Evolutionary conservation across 208 protist genomes (phyloP).

Genomic region (Vickermania ingenoplastis): DNA sequence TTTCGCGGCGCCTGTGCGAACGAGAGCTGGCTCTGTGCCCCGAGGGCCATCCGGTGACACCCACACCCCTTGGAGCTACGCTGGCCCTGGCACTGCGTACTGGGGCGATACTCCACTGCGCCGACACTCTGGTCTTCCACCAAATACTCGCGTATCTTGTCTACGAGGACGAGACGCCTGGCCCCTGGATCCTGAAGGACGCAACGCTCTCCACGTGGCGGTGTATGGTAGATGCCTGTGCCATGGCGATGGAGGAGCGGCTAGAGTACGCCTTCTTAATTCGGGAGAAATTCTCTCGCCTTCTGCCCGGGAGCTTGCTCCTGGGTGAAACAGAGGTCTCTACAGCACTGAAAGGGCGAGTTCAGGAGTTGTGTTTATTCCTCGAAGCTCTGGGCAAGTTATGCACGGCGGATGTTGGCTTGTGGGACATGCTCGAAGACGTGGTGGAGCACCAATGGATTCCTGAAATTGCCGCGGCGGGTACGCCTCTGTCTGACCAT

Average conservation of each 20-base stretch:
- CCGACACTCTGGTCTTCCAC: conserved; percentile 42
- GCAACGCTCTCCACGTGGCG: conserved; percentile 30
- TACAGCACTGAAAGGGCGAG: background rate
- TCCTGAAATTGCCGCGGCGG: background rate
- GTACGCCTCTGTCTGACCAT: background rate
- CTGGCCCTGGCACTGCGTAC: conserved; percentile 41
- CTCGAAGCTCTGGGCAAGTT: conserved; percentile 23
- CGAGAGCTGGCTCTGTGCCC: background rate
- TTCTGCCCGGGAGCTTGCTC: conserved; percentile 4
- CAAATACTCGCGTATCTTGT: conserved; percentile 47
- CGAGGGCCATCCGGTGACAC: background rate
- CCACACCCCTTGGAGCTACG: background rate
- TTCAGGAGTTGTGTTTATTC: conserved; percentile 16
- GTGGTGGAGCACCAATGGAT: background rate
- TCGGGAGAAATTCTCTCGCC: conserved; percentile 8
- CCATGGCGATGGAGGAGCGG: conserved; percentile 12
- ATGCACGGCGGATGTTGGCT: conserved; percentile 19
- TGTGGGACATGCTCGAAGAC: conserved; percentile 12
- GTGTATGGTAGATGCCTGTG: conserved; percentile 28
- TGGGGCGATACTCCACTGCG: conserved; percentile 36
- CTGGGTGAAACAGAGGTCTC: conserved; percentile 2
- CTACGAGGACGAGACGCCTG: conserved; percentile 1
- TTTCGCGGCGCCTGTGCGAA: background rate
- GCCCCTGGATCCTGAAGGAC: background rate
- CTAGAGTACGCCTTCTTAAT: conserved; percentile 12